Base-by-base conservation (phyloP, 768 basidiomycete genomes). In the Tephrocybe sp. region DNA sequence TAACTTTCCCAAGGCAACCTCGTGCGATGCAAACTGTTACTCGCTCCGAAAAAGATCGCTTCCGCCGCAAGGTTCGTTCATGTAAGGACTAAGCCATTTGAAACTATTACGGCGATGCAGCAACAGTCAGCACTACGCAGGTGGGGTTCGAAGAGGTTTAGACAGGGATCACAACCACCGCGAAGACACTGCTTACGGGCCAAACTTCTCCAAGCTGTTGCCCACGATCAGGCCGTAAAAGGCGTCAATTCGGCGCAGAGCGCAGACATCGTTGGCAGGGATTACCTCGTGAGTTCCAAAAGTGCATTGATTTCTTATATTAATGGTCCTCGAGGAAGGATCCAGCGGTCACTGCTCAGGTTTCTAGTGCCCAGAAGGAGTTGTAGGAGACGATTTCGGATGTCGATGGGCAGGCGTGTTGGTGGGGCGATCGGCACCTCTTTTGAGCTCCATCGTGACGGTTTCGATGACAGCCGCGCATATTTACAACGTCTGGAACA, bases 41-140 rank as follows among this genome's bases (percentile, higher is more conserved):
- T n/a, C 21, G 61, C 62, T 12, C 58, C 64, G 16, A 45, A 53
- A 31, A 58, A 55, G 21, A 53, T 68, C 25, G 42, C 54, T 30
- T 12, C 24, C 12, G 19, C 32, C n/a, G 24, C 22, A 11, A 41
- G 27, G 38, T 37, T 9, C 19, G 24, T 25, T 35, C 13, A 8
- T 3, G 21, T 18, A 37, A 6, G 25, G 24, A 4, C 22, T 6
- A 47, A 16, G 5, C 9, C 13, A 12, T 1, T 28, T 45, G 22
- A 21, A 19, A 43, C 30, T 38, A 5, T 21, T 13, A 22, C 13
- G 52, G 60, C 46, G 31, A 55, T 19, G 57, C 40, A 16, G 54
- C 55, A n/a, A 49, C 50, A n/a, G 52, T 55, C 0, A 32, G 35
- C 5, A 30, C 55, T 0, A 59, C 60, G 0, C 44, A 61, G 35